Percentiles rank a stretch among this genome's conserved stretches.
phyloP scores from a whole-genome alignment of 176 grass and related monocot species.

The Aegilops tauschii region DNA sequence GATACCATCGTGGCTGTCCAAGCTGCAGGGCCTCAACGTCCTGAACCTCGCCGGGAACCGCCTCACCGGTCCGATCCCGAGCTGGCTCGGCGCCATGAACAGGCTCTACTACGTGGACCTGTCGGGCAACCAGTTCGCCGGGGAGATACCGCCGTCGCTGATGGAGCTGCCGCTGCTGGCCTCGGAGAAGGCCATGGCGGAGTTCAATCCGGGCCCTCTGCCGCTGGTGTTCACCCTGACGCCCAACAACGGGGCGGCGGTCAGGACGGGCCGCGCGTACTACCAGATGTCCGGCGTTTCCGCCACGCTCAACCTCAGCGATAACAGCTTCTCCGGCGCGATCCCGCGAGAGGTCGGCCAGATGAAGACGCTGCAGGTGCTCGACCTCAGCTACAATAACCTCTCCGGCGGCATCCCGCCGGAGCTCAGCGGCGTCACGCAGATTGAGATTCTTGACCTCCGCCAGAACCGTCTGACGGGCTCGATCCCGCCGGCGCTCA shows the following conservation, averaged over 20 bases:
- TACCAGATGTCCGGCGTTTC: constrained; percentile 43
- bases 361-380: constrained; percentile 40
- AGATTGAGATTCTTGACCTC: constrained; percentile 32
- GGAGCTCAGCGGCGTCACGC: constrained; percentile 24
- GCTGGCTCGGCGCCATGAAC: constrained; percentile 37
- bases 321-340: constrained; percentile 22
- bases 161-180: constrained; percentile 36
- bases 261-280: constrained; percentile 25
- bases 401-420: constrained; percentile 36
- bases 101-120: constrained; percentile 52
- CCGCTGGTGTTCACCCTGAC: constrained; percentile 27
- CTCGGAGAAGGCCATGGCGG: constrained; percentile 32
- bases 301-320: constrained; percentile 26
- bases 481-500: constrained; percentile 25
- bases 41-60: constrained; percentile 38
- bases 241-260: background rate
- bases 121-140: constrained; percentile 33
- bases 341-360: constrained; percentile 21
- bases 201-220: constrained; percentile 9
- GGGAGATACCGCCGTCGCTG: constrained; percentile 37
- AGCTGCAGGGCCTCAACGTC: constrained; percentile 38
- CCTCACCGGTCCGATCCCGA: constrained; percentile 43
- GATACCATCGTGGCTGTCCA: constrained; percentile 46
- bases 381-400: constrained; percentile 37
- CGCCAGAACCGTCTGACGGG: constrained; percentile 37